Conservation (phyloP, 106 monocot genomes). For the Acorus calamus region DNA sequence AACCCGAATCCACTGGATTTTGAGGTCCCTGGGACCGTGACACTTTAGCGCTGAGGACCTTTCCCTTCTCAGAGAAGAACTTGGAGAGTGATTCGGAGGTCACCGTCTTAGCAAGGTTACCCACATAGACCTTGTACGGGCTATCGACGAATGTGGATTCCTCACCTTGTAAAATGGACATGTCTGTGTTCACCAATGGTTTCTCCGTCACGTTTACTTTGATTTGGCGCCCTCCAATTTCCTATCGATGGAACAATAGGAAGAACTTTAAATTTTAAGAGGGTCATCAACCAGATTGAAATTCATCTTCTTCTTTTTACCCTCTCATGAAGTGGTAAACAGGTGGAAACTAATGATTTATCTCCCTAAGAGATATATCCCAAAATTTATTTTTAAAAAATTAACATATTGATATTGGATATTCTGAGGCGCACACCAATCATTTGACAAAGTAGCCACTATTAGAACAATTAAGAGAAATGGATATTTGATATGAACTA, state of each 20-base stretch:
- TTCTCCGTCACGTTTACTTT: conserved; percentile 97
- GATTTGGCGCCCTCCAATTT: conserved; percentile 84
- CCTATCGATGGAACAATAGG: conserved; percentile 21
- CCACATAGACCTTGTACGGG: conserved; percentile 91
- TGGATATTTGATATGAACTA: too few relatives aligned
- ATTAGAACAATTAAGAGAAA: too few relatives aligned
- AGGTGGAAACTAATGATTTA: too few relatives aligned
- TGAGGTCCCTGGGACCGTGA: conserved; percentile 72
- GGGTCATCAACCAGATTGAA: too few relatives aligned
- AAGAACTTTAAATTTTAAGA: neutral
- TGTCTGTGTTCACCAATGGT: conserved; percentile 38
- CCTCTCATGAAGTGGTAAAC: too few relatives aligned
- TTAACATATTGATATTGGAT: too few relatives aligned
- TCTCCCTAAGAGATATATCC: too few relatives aligned
- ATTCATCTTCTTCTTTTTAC: too few relatives aligned
- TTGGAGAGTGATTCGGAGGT: conserved; percentile 56
- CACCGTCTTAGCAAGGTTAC: conserved; percentile 79
- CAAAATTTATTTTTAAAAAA: too few relatives aligned
- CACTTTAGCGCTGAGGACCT: conserved; percentile 75
- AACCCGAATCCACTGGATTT: conserved; percentile 94
- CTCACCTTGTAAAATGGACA: conserved; percentile 47
- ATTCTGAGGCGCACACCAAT: too few relatives aligned
- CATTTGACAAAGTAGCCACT: too few relatives aligned
- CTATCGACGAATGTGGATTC: conserved; percentile 80
- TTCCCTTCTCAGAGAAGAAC: conserved; percentile 81